These are phyloP conservation scores for Lyophyllum semitale DNA, from an alignment of 768 basidiomycete genomes.

Conservation along the genomic window DNA sequence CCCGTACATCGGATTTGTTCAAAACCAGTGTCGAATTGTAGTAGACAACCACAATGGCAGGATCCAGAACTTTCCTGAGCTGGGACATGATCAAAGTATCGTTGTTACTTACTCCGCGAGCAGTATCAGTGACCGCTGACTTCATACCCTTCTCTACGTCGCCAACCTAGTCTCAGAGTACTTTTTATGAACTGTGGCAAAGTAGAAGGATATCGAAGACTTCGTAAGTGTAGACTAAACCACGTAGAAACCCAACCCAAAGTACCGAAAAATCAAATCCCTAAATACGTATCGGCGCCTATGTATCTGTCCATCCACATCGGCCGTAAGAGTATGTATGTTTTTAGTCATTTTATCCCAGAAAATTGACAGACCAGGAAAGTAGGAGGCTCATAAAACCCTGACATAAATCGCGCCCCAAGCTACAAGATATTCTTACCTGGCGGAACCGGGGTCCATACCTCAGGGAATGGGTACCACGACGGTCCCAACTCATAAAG, in stretches of 20 bases:
- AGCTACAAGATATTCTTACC: neutral
- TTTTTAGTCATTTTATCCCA: neutral
- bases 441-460: conserved; percentile 29
- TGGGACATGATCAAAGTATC: too few species aligned
- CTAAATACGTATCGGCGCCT: neutral
- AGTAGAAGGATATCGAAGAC: neutral
- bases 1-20: too few species aligned
- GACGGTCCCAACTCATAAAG: conserved; percentile 31
- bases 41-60: too few species aligned
- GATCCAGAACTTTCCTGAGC: too few species aligned
- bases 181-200: too few species aligned
- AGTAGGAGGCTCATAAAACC: neutral
- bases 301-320: neutral
- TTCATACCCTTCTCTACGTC: too few species aligned
- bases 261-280: neutral
- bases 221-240: neutral
- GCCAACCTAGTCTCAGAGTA: too few species aligned
- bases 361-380: neutral
- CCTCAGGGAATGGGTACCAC: conserved; percentile 46
- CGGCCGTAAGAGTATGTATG: neutral
- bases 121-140: too few species aligned
- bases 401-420: neutral
- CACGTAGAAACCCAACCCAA: neutral
- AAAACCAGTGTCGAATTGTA: too few species aligned
- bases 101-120: too few species aligned